phyloP scores from a whole-genome alignment of 306 rosid genomes.

The Inga oerstediana region DNA sequence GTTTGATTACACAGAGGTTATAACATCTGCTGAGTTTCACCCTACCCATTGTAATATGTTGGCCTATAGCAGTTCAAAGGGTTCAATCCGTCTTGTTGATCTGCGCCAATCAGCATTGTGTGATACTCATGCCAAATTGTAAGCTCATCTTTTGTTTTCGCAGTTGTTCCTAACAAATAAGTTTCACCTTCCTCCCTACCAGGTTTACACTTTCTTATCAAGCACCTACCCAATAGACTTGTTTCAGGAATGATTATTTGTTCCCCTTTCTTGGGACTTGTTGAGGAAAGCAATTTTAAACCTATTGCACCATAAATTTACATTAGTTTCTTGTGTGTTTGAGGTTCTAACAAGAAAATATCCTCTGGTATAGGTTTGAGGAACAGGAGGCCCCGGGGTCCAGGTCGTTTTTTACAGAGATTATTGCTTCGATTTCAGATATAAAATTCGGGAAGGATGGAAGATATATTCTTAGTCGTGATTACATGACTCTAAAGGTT shows the following conservation, averaged over 20 bases:
- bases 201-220: background rate
- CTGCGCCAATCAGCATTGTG: slow-evolving; percentile 98
- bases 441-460: slow-evolving; percentile 93
- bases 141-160: slow-evolving; percentile 37
- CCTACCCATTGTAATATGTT: slow-evolving; percentile 91
- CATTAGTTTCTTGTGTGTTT: slow-evolving; percentile 19
- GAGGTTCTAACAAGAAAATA: slow-evolving; percentile 24
- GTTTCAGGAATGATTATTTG: background rate
- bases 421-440: slow-evolving; percentile 97
- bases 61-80: slow-evolving; percentile 99
- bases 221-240: background rate
- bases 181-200: background rate
- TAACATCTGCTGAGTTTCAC: slow-evolving; percentile 99
- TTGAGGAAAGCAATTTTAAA: background rate
- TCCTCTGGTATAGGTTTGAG: slow-evolving; percentile 75
- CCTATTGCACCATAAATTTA: background rate
- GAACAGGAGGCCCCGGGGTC: slow-evolving; percentile 96
- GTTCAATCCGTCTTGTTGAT: slow-evolving; percentile 94
- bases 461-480: slow-evolving; percentile 95
- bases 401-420: slow-evolving; percentile 95
- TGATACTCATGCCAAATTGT: slow-evolving; percentile 95
- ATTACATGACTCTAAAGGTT: slow-evolving; percentile 99
- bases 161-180: background rate
- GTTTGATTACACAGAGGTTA: slow-evolving; percentile 85
- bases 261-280: slow-evolving; percentile 5